Conservation (phyloP, 192 early-diverging fungal genomes). For the Backusella tarrabulga region DNA sequence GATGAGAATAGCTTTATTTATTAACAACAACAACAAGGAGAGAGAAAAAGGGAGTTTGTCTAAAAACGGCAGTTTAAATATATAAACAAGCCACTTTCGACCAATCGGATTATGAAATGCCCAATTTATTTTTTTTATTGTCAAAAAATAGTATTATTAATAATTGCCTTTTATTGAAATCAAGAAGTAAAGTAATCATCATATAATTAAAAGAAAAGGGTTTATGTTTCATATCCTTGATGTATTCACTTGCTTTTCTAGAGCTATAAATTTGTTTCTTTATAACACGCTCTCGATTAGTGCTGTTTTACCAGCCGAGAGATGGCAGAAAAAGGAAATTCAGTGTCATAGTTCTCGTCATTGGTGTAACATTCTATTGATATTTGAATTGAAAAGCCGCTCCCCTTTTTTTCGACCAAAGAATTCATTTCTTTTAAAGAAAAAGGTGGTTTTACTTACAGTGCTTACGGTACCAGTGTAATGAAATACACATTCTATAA, state of each 20-base stretch:
- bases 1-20: not conserved
- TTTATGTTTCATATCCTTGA: not conserved
- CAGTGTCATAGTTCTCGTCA: not conserved
- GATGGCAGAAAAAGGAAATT: not conserved
- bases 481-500: too few relatives aligned
- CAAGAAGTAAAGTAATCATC: not conserved
- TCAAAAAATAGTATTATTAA: not conserved
- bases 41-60: not conserved
- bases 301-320: not conserved
- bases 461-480: too few relatives aligned
- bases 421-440: not conserved
- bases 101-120: not conserved
- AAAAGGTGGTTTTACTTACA: not conserved
- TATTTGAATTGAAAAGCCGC: not conserved
- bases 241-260: too few relatives aligned
- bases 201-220: not conserved
- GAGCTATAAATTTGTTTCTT: not conserved
- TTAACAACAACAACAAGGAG: not conserved
- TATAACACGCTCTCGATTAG: not conserved
- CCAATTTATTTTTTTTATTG: not conserved
- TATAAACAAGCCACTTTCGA: not conserved
- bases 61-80: not conserved
- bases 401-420: not conserved
- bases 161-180: not conserved
- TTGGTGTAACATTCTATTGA: not conserved